Base-by-base conservation (phyloP, 805 yeast genomes). In the Cyberlindnera nakhonratchasimensis region DNA sequence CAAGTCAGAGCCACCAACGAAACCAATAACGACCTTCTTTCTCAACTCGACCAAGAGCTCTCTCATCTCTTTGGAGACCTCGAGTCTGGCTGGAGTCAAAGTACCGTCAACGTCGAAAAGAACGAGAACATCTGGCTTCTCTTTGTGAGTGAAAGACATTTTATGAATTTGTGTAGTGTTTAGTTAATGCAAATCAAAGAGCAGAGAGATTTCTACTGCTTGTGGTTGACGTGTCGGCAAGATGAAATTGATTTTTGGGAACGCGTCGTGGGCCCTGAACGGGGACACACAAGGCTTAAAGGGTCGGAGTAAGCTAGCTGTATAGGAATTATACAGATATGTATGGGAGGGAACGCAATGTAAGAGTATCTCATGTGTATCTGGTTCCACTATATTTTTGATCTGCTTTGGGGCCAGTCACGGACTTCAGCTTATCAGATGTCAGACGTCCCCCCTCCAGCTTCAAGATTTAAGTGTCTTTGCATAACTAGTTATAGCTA, bases 21-120 rank as follows among this genome's bases (percentile, higher is more conserved):
- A 93, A 44, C 99, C 99, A 71, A 93, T 79, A 40, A 86, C 96
- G 57, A 79, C 91, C 74, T 91, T 90, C 74, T 88, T 74, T 72
- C 96, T 85, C 63, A 93, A 79, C 55, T 82, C 78, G 48, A 67
- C 64, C 58, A 93, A 77, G 32, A 85, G 70, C 50, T 76, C 67
- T 62, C 71, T 77, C 82, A 93, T 84, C 68, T 89, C 96, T 58
- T 79, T 77, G 48, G 89, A 80, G 56, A 85, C 69, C 29, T 62
- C 65, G 64, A 82, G 77, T 75, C 99, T 88, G 42, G 99, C 98
- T 54, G 98, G 99, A 31, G 98, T 91, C 67, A 93, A 77, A 44
- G 99, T 93, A 54, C 97, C 99, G 65, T 93, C 99, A 54, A 93
- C 99, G 61, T 93, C 99, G 70, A 93, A 93, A 53, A 93, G 80